phyloP scores from a whole-genome alignment of 257 asterid species.

The Rubia yunnanensis region DNA sequence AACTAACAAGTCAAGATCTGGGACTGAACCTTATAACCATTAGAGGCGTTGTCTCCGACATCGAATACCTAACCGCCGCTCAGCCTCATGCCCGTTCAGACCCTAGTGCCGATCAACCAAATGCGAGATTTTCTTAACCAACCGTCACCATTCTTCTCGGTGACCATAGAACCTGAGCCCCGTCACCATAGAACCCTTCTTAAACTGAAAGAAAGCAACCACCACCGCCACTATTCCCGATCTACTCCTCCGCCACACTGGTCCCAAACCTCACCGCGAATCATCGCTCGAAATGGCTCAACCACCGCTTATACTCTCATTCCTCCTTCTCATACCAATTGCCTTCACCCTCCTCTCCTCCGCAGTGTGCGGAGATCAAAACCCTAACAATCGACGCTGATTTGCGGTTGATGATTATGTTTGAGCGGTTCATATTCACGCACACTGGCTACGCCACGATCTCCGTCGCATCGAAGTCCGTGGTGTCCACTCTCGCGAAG shows the following conservation, averaged over 20 bases:
- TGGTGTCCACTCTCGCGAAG: constrained; percentile 34
- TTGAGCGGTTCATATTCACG: constrained; percentile 89
- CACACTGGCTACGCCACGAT: constrained; percentile 74
- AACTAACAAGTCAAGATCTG: too few species aligned
- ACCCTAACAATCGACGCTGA: constrained; percentile 59
- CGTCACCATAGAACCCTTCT: too few species aligned
- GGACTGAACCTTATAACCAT: too few species aligned
- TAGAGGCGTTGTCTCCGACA: too few species aligned
- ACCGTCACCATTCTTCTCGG: too few species aligned
- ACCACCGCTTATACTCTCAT: constrained; percentile 29
- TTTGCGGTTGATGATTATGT: constrained; percentile 72
- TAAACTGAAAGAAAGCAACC: not conserved
- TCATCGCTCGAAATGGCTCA: constrained; percentile 38
- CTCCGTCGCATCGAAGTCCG: constrained; percentile 66
- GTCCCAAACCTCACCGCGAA: not conserved
- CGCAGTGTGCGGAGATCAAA: constrained; percentile 68
- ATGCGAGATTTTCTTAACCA: too few species aligned
- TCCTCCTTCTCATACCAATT: constrained; percentile 27
- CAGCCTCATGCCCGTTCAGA: too few species aligned
- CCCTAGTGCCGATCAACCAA: too few species aligned
- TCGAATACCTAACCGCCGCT: too few species aligned
- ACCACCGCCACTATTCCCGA: not conserved
- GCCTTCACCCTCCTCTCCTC: constrained; percentile 29
- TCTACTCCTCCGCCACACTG: not conserved
- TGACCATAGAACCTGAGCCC: too few species aligned